Conservation (phyloP, 2,329 filamentous ascomycete species). For the Zelopaecilomyces penicillatus region DNA sequence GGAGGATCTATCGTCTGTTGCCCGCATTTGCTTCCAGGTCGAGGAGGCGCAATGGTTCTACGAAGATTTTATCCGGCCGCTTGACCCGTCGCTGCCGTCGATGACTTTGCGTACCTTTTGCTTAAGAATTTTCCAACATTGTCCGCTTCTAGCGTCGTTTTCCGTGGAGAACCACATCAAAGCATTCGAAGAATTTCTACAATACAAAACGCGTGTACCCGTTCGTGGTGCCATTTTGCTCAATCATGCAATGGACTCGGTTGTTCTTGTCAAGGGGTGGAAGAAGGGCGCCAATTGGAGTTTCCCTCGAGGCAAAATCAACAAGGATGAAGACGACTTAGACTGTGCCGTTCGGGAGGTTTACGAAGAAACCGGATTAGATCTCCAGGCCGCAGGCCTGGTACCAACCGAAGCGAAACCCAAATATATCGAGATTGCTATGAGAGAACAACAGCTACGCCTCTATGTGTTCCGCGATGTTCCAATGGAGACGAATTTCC, state of each 20-base stretch:
- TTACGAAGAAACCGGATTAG: constrained; percentile 91
- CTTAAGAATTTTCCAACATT: constrained; percentile 86
- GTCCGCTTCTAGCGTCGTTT: constrained; percentile 76
- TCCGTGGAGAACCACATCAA: constrained; percentile 67
- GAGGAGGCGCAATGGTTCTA: constrained; percentile 99
- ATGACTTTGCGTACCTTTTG: constrained; percentile 81
- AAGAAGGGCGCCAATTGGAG: constrained; percentile 96
- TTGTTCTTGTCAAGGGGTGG: constrained; percentile 92
- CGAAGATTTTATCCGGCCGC: constrained; percentile 94
- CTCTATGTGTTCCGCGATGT: constrained; percentile 88
- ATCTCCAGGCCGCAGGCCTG: constrained; percentile 67
- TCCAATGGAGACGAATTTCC: constrained; percentile 78
- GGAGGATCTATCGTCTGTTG: constrained; percentile 81
- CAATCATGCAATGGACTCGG: constrained; percentile 88
- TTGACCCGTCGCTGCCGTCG: constrained; percentile 76
- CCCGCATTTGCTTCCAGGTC: constrained; percentile 95
- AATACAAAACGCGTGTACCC: constrained; percentile 90
- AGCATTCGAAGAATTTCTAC: constrained; percentile 85
- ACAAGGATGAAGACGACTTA: constrained; percentile 89
- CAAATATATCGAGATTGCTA: constrained; percentile 80
- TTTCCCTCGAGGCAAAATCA: constrained; percentile 95
- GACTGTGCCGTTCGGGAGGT: constrained; percentile 92
- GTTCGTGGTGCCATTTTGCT: constrained; percentile 91
- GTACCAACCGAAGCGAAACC: constrained; percentile 63
- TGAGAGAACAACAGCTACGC: constrained; percentile 87